These are phyloP conservation scores for Cantharellus cinnabarinus DNA, from an alignment of 768 basidiomycete species.

Conservation along the genomic window DNA sequence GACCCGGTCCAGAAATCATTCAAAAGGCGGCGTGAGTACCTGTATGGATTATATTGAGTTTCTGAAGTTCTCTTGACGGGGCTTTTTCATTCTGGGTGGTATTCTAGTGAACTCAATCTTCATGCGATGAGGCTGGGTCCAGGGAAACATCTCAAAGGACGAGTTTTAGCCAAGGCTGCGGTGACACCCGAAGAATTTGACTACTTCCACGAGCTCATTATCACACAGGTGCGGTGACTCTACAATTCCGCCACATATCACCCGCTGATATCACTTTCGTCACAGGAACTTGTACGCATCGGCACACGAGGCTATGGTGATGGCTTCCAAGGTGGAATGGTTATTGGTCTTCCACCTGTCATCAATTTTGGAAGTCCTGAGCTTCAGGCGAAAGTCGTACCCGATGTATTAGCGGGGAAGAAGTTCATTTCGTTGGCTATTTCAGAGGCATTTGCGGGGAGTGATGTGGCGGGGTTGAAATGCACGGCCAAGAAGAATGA, in stretches of 20 bases:
- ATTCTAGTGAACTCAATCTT: constrained; percentile 31
- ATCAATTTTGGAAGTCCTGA: constrained; percentile 54
- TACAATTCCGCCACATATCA: not conserved
- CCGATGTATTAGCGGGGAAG: constrained; percentile 47
- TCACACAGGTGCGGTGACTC: constrained; percentile 21
- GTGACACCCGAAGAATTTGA: constrained; percentile 72
- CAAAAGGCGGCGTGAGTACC: constrained; percentile 63
- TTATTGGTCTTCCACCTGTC: constrained; percentile 65
- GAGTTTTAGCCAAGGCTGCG: constrained; percentile 48
- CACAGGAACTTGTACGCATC: constrained; percentile 50
- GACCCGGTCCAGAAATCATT: constrained; percentile 64
- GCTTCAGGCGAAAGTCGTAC: constrained; percentile 26
- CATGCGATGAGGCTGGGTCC: constrained; percentile 89
- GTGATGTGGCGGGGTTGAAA: constrained; percentile 60
- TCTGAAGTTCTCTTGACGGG: not conserved
- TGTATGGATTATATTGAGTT: constrained; percentile 21
- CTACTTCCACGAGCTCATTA: constrained; percentile 71
- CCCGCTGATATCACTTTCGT: not conserved
- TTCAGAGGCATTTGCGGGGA: constrained; percentile 73
- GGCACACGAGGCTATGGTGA: constrained; percentile 65
- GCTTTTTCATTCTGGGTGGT: not conserved
- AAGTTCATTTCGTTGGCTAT: constrained; percentile 79
- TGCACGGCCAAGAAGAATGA: constrained; percentile 47
- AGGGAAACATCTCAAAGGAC: constrained; percentile 67
- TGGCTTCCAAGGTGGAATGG: constrained; percentile 49